Evolutionary conservation across 2,329 filamentous ascomycete species (phyloP).

Genomic region (Blastomyces parvus): DNA sequence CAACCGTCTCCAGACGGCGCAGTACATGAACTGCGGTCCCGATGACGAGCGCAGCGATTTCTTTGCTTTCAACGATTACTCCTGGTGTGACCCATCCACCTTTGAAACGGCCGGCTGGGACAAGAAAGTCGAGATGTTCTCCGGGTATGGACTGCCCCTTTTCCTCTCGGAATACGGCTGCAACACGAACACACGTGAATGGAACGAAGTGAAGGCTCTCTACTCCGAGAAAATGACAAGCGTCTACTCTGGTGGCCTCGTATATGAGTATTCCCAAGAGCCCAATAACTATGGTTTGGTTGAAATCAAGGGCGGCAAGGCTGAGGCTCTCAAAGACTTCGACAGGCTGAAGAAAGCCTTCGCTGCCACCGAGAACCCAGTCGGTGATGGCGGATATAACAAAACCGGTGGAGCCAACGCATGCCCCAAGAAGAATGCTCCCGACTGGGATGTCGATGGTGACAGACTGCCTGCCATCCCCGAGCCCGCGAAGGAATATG

Average conservation of each 20-base stretch:
- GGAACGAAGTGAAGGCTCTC: constrained; percentile 66
- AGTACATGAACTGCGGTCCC: constrained; percentile 88
- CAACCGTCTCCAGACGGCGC: constrained; percentile 77
- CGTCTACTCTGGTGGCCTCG: constrained; percentile 90
- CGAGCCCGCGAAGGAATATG: constrained; percentile 45
- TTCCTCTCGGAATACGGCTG: constrained; percentile 97
- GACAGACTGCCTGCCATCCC: constrained; percentile 47
- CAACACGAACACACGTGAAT: constrained; percentile 69
- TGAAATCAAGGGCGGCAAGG: constrained; percentile 45
- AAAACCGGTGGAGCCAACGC: constrained; percentile 41
- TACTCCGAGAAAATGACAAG: constrained; percentile 74
- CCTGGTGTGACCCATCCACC: constrained; percentile 66
- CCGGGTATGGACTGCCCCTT: constrained; percentile 75
- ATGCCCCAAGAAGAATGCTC: constrained; percentile 45
- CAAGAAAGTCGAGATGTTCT: constrained; percentile 79
- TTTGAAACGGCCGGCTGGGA: constrained; percentile 72
- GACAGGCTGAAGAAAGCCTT: constrained; percentile 45
- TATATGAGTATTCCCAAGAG: constrained; percentile 88
- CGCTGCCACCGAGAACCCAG: constrained; percentile 41
- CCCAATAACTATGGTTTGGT: constrained; percentile 73
- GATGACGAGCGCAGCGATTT: constrained; percentile 80
- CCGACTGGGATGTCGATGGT: constrained; percentile 49
- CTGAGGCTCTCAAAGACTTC: constrained; percentile 54
- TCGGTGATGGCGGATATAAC: constrained; percentile 53
- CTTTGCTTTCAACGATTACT: constrained; percentile 81